These are phyloP conservation scores for Epichloe bromicola DNA, from an alignment of 2,329 filamentous ascomycete genomes.

Conservation along the genomic window DNA sequence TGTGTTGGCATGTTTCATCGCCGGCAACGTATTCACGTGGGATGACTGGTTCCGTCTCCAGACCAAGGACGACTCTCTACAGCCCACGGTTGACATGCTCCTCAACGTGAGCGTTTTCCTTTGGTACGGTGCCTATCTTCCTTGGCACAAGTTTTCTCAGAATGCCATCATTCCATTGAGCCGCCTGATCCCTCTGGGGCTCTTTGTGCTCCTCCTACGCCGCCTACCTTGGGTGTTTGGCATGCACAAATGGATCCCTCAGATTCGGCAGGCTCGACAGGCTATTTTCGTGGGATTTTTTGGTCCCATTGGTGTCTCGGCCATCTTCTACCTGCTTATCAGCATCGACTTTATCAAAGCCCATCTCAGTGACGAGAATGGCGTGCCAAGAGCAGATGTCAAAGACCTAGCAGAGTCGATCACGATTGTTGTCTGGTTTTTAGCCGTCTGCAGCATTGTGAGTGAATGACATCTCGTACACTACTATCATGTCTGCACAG, in stretches of 20 bases:
- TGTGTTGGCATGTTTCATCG: constrained; percentile 82
- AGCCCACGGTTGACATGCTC: constrained; percentile 89
- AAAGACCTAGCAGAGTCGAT: constrained; percentile 51
- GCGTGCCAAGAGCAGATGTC: constrained; percentile 51
- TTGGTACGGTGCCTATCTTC: constrained; percentile 79
- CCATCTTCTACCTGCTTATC: constrained; percentile 81
- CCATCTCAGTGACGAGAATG: constrained; percentile 40
- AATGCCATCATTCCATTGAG: constrained; percentile 61
- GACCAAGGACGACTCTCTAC: constrained; percentile 81
- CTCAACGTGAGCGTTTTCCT: constrained; percentile 81
- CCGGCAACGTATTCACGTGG: constrained; percentile 82
- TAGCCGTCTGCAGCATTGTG: constrained; percentile 71
- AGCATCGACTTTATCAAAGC: constrained; percentile 57
- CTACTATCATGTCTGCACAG: constrained; percentile 13
- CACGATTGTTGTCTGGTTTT: constrained; percentile 71
- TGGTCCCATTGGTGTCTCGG: constrained; percentile 80
- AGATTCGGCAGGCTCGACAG: constrained; percentile 62
- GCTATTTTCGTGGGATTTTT: constrained; percentile 81
- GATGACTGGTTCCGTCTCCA: constrained; percentile 90
- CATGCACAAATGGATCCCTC: constrained; percentile 62
- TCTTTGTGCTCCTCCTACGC: constrained; percentile 64
- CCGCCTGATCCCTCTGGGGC: constrained; percentile 58
- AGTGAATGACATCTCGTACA: constrained; percentile 20
- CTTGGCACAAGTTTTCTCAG: constrained; percentile 57
- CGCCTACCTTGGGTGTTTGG: constrained; percentile 65